Base-by-base conservation (phyloP, 805 yeast genomes). In the Zygosaccharomyces kombuchaensis region DNA sequence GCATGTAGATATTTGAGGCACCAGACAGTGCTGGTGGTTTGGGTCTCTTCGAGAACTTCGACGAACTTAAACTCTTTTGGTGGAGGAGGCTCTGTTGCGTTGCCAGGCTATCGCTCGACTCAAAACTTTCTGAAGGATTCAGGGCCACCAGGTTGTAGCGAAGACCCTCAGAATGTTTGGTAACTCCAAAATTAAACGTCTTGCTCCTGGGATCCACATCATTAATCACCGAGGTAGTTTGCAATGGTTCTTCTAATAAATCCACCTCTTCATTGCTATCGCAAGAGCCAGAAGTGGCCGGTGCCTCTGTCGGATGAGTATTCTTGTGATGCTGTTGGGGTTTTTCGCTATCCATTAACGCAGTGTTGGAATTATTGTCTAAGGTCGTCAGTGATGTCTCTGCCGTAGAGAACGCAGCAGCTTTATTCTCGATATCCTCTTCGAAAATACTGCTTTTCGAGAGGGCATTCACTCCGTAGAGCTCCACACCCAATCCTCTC, bases 281-380 rank as follows among this genome's bases (percentile, higher is more conserved):
- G 34, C 41, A 38, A 12, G 41, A 38, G 3, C 34, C 41, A 16
- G 14, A 12, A 8, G 41, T 27, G 23, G 3, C 21, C 21, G 41
- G 41, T 21, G 26, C 22, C 14, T 27, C 27, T 9, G 22, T 12
- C 13, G 17, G 5, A 10, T 12, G 30, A 14, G 32, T 16, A 16
- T 45, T 47, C 19, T 45, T 39, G n/a, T 7, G 23, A 19, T 29
- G 32, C 14, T 29, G 32, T 7, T 29, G 32, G 8, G 14, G 32
- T 10, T 26, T 17, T 12, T 13, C 27, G 13, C 10, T 9, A 12
- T 26, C 44, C 22, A 44, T 21, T 19, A 48, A 27, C 10, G 44
- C 48, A 9, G 46, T 29, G 10, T 41, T 45, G 14, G 52, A 45
- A 29, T 40, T 49, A 19, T 45, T 45, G n/a, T 17, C 34, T 19